Conservation (phyloP, 768 basidiomycete species). For the Tubosaeta sp. region DNA sequence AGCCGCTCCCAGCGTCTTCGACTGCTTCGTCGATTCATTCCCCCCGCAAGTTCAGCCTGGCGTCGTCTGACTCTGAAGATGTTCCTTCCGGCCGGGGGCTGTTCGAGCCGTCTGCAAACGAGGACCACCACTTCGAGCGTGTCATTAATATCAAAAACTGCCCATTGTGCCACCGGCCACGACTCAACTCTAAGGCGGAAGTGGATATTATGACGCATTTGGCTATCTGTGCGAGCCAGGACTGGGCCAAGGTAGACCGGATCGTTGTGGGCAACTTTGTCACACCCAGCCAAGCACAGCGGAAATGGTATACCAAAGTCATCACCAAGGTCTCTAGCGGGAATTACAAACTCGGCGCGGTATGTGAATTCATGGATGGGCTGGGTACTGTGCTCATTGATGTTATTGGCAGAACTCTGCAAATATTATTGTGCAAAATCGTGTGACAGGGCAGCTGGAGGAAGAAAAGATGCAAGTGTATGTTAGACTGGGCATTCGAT, state of each 20-base stretch:
- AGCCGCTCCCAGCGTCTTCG: slow-evolving; percentile 18
- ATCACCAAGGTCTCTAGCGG: slow-evolving; percentile 83
- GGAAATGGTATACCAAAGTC: slow-evolving; percentile 95
- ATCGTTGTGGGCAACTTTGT: slow-evolving; percentile 95
- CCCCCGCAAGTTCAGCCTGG: slow-evolving; percentile 34
- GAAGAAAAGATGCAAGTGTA: slow-evolving; percentile 99
- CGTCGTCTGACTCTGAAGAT: slow-evolving; percentile 47
- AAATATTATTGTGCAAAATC: slow-evolving; percentile 96
- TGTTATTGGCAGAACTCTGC: slow-evolving; percentile 71
- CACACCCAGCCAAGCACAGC: slow-evolving; percentile 89
- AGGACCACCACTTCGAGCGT: slow-evolving; percentile 56
- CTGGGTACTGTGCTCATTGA: not conserved
- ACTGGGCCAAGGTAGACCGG: slow-evolving; percentile 85
- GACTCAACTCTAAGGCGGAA: slow-evolving; percentile 83
- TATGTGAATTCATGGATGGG: slow-evolving; percentile 29
- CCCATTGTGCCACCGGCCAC: slow-evolving; percentile 86
- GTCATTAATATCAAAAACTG: slow-evolving; percentile 96
- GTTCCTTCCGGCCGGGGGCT: slow-evolving; percentile 16
- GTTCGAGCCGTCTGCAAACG: slow-evolving; percentile 10
- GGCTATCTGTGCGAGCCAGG: slow-evolving; percentile 91
- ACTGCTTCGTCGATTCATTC: slow-evolving; percentile 9
- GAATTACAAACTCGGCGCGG: slow-evolving; percentile 86
- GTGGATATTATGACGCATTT: slow-evolving; percentile 94
- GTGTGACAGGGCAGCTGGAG: slow-evolving; percentile 84
- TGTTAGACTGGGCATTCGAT: slow-evolving; percentile 85